Percentiles rank a stretch among this genome's conserved stretches.
Conservation (phyloP, 306 rosid genomes). For the Glycine tomentella region DNA sequence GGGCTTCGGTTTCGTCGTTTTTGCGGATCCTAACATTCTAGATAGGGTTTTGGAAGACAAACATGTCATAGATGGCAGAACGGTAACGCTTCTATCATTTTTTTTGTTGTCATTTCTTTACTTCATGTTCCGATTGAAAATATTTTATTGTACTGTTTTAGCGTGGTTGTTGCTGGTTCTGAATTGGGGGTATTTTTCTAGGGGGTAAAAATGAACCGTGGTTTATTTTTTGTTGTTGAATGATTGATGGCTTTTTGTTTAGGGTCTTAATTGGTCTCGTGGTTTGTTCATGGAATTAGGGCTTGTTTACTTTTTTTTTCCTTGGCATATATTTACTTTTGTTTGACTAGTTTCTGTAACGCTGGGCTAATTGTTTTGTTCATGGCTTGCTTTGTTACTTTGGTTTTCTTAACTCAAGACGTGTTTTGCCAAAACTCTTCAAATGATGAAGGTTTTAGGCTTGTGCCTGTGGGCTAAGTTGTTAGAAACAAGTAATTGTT, state of each 20-base stretch:
- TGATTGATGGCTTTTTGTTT: neutral
- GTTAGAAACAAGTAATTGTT: neutral
- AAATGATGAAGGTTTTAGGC: neutral
- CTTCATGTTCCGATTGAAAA: no score
- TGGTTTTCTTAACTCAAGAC: slow-evolving; percentile 12
- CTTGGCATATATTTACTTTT: neutral
- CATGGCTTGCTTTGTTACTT: neutral
- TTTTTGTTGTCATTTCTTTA: no score
- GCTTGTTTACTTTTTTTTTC: no score
- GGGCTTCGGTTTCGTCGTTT: slow-evolving; percentile 92
- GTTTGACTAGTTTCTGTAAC: slow-evolving; percentile 5
- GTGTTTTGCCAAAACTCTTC: neutral
- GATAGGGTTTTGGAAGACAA: slow-evolving; percentile 92
- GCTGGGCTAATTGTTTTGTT: neutral
- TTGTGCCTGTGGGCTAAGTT: neutral
- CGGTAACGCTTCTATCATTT: slow-evolving; percentile 53
- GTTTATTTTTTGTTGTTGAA: neutral
- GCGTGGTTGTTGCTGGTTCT: no score
- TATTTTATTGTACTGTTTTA: no score
- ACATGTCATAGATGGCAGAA: slow-evolving; percentile 89
- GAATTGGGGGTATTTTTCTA: no score
- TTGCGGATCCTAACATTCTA: slow-evolving; percentile 84
- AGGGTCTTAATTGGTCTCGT: slow-evolving; percentile 6
- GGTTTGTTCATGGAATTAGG: slow-evolving; percentile 12
- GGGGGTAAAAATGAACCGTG: no score